Evolutionary conservation across 1,139 yeast genomes (phyloP).

Genomic region (Yamadazyma dendronema): DNA sequence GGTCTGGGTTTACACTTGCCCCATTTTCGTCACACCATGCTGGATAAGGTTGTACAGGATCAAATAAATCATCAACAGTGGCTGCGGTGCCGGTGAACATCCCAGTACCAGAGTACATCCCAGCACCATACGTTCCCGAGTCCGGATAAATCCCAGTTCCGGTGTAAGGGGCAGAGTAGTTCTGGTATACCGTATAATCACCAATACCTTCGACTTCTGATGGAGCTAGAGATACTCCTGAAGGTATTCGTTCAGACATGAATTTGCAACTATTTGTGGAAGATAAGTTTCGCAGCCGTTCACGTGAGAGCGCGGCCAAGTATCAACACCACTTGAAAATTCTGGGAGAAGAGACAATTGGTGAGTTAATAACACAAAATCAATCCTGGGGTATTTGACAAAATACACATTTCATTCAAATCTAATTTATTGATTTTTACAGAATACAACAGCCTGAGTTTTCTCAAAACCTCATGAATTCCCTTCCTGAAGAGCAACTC

Average conservation of each 20-base stretch:
- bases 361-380: conserved; percentile 9
- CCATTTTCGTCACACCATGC: conserved; percentile 40
- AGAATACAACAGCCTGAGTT: too few relatives aligned
- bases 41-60: conserved; percentile 10
- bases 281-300: neutral
- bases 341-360: too few relatives aligned
- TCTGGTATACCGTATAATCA: conserved; percentile 9
- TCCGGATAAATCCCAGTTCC: too few relatives aligned
- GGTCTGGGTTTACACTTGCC: conserved; percentile 20
- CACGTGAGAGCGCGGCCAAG: neutral
- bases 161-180: conserved; percentile 1
- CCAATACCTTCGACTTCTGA: neutral
- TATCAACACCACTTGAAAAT: too few relatives aligned
- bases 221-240: neutral
- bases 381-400: neutral
- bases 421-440: too few relatives aligned
- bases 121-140: too few relatives aligned
- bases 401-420: neutral
- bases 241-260: neutral
- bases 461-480: too few relatives aligned
- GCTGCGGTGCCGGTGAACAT: neutral
- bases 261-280: conserved; percentile 1
- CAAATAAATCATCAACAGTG: neutral
- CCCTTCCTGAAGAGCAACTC: conserved; percentile 23
- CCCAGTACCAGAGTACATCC: neutral